phyloP scores from a whole-genome alignment of 2,329 filamentous ascomycete species.

The Penicillium verrucosum region DNA sequence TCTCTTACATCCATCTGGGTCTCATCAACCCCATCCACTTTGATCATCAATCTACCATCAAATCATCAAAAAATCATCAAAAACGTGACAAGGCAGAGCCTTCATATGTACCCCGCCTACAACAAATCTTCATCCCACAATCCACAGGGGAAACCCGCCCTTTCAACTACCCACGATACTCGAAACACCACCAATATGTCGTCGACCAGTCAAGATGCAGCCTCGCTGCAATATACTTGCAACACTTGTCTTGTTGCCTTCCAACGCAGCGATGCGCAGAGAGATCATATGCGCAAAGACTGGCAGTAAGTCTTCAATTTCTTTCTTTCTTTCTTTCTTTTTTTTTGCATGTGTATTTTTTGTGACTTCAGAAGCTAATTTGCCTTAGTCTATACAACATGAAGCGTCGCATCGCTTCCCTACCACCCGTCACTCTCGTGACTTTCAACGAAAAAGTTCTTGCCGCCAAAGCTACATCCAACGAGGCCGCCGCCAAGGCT shows the following conservation, averaged over 20 bases:
- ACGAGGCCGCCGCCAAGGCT: constrained; percentile 80
- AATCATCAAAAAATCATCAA: background rate
- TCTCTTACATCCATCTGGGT: background rate
- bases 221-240: constrained; percentile 83
- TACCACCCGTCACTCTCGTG: constrained; percentile 88
- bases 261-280: constrained; percentile 86
- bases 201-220: constrained; percentile 29
- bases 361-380: background rate
- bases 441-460: constrained; percentile 94
- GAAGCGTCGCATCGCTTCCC: constrained; percentile 84
- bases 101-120: constrained; percentile 24
- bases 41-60: background rate
- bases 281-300: constrained; percentile 95
- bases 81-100: constrained; percentile 11
- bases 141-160: constrained; percentile 7
- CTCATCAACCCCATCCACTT: background rate
- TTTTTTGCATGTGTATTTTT: background rate
- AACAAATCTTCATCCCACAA: constrained; percentile 31
- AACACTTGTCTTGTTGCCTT: constrained; percentile 98
- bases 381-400: constrained; percentile 79
- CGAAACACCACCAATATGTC: constrained; percentile 17
- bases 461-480: constrained; percentile 79
- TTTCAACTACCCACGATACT: constrained; percentile 1
- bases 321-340: background rate
- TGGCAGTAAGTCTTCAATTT: constrained; percentile 73